Evolutionary conservation across 441 rosid species (phyloP), one percentile per base, ranked within the genome.

Genomic region (Gossypium lobatum): DNA sequence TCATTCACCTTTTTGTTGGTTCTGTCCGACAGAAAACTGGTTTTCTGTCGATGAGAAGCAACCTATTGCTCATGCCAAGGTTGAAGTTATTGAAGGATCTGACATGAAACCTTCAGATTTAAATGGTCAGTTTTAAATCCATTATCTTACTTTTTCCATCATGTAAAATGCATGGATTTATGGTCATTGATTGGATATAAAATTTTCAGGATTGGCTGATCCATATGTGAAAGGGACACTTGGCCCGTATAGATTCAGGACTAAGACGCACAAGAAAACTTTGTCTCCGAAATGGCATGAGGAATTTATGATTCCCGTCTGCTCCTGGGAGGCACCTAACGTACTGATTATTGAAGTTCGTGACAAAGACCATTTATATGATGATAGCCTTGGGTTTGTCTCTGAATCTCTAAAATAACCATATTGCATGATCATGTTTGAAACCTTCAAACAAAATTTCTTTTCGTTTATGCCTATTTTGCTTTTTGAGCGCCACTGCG

Each of bases 141-240:
- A 20, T 4, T 54, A 64, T 26, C 23, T 63, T 50, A 20, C 72
- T 45, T 21, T 75, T 60, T 26, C 14, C 48, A 3, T 21, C 52
- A 1, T 23, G 52, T 45, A 42, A 34, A 6, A 50, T 16, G 54
- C 42, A 72, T 13, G 28, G 21, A 64, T 70, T 17, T 10, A 50
- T 48, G 28, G n/a, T 28, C 9, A 57, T 62, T 72, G 39, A 42
- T 50, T 75, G 39, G 75, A 42, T 73, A 71, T 52, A 64, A 37
- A 34, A 64, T 50, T 72, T 79, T 77, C 89, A 95, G 99, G 99
- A 75, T 84, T 93, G 77, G 85, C 98, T 71, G 97, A 93, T 85
- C 99, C 99, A 16, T 95, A 93, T 25, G 93, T 91, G 80, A 95
- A 91, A 84, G 99, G 98, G 66, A 89, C 87, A 73, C 87, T 93